Evolutionary conservation across 2,329 filamentous ascomycete species (phyloP), one percentile per base, ranked within the genome.

Genomic region (Esteya vermicola): DNA sequence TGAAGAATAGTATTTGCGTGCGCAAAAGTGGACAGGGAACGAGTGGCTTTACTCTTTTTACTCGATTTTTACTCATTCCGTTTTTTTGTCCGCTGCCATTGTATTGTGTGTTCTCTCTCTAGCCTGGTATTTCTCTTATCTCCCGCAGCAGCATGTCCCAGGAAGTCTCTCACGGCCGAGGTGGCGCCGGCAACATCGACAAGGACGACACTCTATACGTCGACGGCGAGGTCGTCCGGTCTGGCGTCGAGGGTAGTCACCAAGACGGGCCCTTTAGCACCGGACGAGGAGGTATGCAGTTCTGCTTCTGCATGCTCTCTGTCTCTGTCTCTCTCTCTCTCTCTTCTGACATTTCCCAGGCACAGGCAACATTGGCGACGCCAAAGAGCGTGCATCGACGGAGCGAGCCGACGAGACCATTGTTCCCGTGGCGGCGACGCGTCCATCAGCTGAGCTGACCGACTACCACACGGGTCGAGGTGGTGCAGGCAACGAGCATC

Each of bases 151-250:
- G 2, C 36, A 38, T 38, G 36, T 12, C 26, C 4, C 9, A 9
- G 6, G 36, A 75, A 53, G 66, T 75, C 39, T 75, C 72, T 14
- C 72, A 76, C 58, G 72, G 72, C 49, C 69, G 72, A 46, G 72
- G 72, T 44, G 72, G 72, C 49, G 70, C 69, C 18, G 74, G 75
- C 51, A 78, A 78, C 57, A 75, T 78, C 56, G 65, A 63, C 46
- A 54, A 58, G 26, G 74, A 78, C 52, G 55, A 66, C 45, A 77
- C 72, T 28, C 51, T 65, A 48, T 80, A 80, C 52, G 65, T 67
- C 45, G 75, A 80, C 47, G 75, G 74, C 49, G 70, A 73, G 47
- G 71, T 80, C 39, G 71, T 72, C 41, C 70, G 74, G 36, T 52
- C 63, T 33, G 72, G 71, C 37, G 52, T 59, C 4, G 61, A 63